Evolutionary conservation across 163 green algal genomes (phyloP), one percentile per base, ranked within the genome.

Genomic region (Scenedesmus sp.): DNA sequence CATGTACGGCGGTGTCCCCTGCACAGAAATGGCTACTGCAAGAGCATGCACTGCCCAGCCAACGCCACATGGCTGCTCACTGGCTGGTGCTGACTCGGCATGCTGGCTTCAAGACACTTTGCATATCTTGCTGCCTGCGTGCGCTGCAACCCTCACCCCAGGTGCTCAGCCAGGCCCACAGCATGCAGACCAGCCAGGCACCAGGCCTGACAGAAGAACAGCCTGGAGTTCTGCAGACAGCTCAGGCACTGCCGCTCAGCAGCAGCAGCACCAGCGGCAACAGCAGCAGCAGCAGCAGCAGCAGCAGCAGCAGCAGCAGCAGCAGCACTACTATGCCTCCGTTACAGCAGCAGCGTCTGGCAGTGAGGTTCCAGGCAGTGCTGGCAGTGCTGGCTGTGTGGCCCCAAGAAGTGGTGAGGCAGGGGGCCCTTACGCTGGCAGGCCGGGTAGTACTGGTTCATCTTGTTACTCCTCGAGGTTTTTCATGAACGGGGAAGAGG

Each of bases 391-490:
- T 40, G 30, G 65, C 65, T 40, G 26, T 76, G 26, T 76, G 30
- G 30, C 0, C 26, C 9, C 0, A 18, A 42, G 26, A 76, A 18
- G 26, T 40, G 65, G 0, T 76, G 65, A 76, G 30, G 30, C 65
- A 33, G 30, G 30, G 16, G 9, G 6, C 30, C 37, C 6, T 7
- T 18, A 76, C 30, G 3, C 65, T 40, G 65, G 65, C 65, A 76
- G 26, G 30, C 65, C 65, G 3, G 30, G 30, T 7, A 76, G 65
- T 30, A 76, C 65, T 76, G 65, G 30, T 4, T 76, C 65, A 76
- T 76, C 65, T 5, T 76, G 65, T 37, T 85, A 85, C 79, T 65
- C 79, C 16, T 44, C 79, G 9, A 85, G 79, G 49, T 85, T 65
- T 0, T 85, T 85, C 43, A 65, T 85, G 6, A 24, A 85, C 9